Evolutionary conservation across 148 eudicot genomes (phyloP).

Genomic region (Amaranthus cruentus): DNA sequence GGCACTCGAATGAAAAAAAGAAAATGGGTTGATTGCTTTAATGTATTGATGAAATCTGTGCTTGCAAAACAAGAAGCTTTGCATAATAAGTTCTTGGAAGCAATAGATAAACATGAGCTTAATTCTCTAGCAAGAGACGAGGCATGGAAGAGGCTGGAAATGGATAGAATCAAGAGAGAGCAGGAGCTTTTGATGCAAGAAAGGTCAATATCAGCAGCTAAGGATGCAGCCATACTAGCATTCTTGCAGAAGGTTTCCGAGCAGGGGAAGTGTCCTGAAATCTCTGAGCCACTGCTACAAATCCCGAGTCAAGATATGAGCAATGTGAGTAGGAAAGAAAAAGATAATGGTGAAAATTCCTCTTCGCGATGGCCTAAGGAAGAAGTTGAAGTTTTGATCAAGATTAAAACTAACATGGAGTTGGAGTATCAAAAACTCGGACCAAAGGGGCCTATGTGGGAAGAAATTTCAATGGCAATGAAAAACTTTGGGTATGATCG

Average conservation of each 20-base stretch:
- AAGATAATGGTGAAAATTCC: constrained; percentile 21
- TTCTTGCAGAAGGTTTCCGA: constrained; percentile 64
- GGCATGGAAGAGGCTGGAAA: constrained; percentile 67
- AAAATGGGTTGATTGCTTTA: constrained; percentile 47
- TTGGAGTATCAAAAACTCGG: constrained; percentile 41
- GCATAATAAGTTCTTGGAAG: constrained; percentile 66
- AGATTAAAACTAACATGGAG: constrained; percentile 49
- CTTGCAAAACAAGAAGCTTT: constrained; percentile 70
- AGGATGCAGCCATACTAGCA: constrained; percentile 67
- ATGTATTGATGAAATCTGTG: constrained; percentile 51
- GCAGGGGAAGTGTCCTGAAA: constrained; percentile 24
- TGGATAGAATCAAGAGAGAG: constrained; percentile 56
- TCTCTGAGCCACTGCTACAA: constrained; percentile 25
- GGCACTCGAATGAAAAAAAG: constrained; percentile 49
- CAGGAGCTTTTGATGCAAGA: constrained; percentile 56
- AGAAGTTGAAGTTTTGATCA: constrained; percentile 68
- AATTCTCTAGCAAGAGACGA: constrained; percentile 67
- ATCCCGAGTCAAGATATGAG: constrained; percentile 24
- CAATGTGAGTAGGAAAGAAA: constrained; percentile 17
- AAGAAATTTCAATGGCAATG: constrained; percentile 64
- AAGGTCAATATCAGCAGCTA: constrained; percentile 53
- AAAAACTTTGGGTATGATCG: constrained; percentile 61
- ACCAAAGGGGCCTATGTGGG: constrained; percentile 72
- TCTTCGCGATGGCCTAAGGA: constrained; percentile 82
- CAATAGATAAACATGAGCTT: constrained; percentile 59